These are phyloP conservation scores for Zymoseptoria ardabiliae DNA, from an alignment of 2,329 filamentous ascomycete species.

Conservation along the genomic window DNA sequence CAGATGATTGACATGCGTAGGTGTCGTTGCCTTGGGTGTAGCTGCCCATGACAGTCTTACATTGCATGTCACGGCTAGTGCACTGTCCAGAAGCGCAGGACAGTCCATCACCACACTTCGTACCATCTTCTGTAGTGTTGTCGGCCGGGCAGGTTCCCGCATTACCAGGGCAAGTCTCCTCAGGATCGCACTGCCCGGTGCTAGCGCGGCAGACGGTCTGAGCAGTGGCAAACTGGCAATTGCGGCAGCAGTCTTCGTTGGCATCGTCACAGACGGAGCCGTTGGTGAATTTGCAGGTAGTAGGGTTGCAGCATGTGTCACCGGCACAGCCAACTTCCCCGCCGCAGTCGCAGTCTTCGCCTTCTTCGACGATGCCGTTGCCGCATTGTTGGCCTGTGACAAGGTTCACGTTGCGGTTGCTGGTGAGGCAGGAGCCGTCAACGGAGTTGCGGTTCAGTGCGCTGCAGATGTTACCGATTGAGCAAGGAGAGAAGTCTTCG, in stretches of 20 bases:
- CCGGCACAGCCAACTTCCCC: conserved; percentile 61
- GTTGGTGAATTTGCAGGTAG: conserved; percentile 75
- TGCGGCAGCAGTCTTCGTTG: conserved; percentile 76
- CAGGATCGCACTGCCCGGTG: conserved; percentile 74
- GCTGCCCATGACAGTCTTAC: conserved; percentile 72
- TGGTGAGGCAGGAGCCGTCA: conserved; percentile 68
- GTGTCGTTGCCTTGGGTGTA: conserved; percentile 69
- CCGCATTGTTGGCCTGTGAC: conserved; percentile 82
- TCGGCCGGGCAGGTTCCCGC: conserved; percentile 69
- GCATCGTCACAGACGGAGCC: conserved; percentile 73
- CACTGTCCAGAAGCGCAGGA: conserved; percentile 88
- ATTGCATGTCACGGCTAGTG: conserved; percentile 85
- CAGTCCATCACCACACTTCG: conserved; percentile 63
- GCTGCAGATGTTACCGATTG: conserved; percentile 87
- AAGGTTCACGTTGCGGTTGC: conserved; percentile 75
- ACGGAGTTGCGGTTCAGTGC: conserved; percentile 72
- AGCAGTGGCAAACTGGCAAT: conserved; percentile 60
- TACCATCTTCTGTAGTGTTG: conserved; percentile 59
- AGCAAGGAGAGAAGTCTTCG: conserved; percentile 76
- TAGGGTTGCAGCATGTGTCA: conserved; percentile 77
- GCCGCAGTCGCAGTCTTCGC: conserved; percentile 94
- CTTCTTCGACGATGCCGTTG: conserved; percentile 91
- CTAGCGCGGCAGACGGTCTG: conserved; percentile 71
- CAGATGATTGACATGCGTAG: conserved; percentile 64
- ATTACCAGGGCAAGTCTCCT: conserved; percentile 72